Percentiles rank a stretch among this genome's conserved stretches.
Evolutionary conservation across 192 early-diverging fungal species (phyloP).

Genomic region (Thamnidium elegans): DNA sequence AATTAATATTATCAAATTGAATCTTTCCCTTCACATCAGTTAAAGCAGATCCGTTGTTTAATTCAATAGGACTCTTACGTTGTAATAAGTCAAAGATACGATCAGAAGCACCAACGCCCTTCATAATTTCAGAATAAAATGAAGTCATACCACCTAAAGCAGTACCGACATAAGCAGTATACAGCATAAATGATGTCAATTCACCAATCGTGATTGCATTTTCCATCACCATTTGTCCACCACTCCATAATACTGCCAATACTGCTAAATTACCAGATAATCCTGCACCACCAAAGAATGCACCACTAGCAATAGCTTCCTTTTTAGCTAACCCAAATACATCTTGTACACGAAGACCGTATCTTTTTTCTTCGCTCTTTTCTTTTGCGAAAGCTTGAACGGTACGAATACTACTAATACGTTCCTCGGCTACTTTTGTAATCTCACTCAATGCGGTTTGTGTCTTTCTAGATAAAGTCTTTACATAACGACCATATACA

Average conservation of each 20-base stretch:
- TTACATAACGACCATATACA: constrained; percentile 64
- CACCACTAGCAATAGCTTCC: constrained; percentile 52
- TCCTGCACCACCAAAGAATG: constrained; percentile 64
- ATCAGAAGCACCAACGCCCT: constrained; percentile 60
- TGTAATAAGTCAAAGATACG: constrained; percentile 61
- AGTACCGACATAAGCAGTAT: constrained; percentile 65
- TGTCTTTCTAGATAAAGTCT: constrained; percentile 56
- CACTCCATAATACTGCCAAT: constrained; percentile 61
- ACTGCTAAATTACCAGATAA: constrained; percentile 61
- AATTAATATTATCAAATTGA: constrained; percentile 55
- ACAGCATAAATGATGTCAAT: constrained; percentile 64
- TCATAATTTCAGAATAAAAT: constrained; percentile 73
- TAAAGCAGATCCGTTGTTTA: constrained; percentile 19
- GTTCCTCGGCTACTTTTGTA: constrained; percentile 79
- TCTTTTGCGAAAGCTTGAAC: constrained; percentile 72
- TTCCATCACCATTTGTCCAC: constrained; percentile 61
- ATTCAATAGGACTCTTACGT: constrained; percentile 33
- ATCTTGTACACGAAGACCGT: constrained; percentile 38
- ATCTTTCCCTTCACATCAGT: constrained; percentile 43
- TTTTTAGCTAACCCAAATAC: constrained; percentile 31
- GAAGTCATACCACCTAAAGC: constrained; percentile 53
- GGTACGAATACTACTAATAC: constrained; percentile 81
- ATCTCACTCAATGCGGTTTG: constrained; percentile 65
- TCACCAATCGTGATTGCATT: constrained; percentile 62
- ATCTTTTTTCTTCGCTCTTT: constrained; percentile 45